These are phyloP conservation scores for Rhodosporidiobolus sp. DNA, from an alignment of 768 basidiomycete genomes.

Conservation along the genomic window DNA sequence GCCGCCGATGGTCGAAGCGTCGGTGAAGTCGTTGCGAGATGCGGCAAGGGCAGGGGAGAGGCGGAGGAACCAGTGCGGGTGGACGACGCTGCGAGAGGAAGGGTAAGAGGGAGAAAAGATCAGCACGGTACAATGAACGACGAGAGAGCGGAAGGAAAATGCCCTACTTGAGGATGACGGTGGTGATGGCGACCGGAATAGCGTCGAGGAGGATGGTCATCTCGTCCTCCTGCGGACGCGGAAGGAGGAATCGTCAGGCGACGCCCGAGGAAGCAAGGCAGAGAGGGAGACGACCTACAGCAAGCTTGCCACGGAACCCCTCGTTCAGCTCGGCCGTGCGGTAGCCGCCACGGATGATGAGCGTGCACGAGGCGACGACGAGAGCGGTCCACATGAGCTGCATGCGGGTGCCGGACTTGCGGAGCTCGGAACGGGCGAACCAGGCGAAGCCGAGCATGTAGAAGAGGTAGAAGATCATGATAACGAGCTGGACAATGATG, in stretches of 20 bases:
- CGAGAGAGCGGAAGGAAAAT: not conserved
- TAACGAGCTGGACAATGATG: slow-evolving; percentile 29
- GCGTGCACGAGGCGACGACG: not conserved
- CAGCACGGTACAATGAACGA: no score
- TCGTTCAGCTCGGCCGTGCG: slow-evolving; percentile 25
- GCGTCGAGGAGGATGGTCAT: slow-evolving; percentile 21
- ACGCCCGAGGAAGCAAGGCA: no score
- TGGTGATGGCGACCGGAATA: slow-evolving; percentile 7
- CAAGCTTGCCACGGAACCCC: slow-evolving; percentile 25
- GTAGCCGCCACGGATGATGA: slow-evolving; percentile 32
- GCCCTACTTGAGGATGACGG: slow-evolving; percentile 25
- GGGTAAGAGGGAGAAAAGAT: no score
- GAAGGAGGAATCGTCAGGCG: not conserved
- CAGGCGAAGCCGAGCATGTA: slow-evolving; percentile 15
- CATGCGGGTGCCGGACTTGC: not conserved
- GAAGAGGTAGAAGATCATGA: slow-evolving; percentile 27
- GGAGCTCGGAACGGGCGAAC: not conserved
- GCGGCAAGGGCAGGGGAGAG: not conserved
- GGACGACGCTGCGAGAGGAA: slow-evolving; percentile 5
- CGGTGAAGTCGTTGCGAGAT: no score
- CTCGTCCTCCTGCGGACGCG: slow-evolving; percentile 19
- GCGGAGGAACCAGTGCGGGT: slow-evolving; percentile 28
- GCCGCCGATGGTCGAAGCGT: no score
- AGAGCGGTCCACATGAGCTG: slow-evolving; percentile 20
- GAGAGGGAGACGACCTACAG: not conserved